These are phyloP conservation scores for Coprinellus aureogranulatus DNA, from an alignment of 768 basidiomycete genomes.

Conservation along the genomic window DNA sequence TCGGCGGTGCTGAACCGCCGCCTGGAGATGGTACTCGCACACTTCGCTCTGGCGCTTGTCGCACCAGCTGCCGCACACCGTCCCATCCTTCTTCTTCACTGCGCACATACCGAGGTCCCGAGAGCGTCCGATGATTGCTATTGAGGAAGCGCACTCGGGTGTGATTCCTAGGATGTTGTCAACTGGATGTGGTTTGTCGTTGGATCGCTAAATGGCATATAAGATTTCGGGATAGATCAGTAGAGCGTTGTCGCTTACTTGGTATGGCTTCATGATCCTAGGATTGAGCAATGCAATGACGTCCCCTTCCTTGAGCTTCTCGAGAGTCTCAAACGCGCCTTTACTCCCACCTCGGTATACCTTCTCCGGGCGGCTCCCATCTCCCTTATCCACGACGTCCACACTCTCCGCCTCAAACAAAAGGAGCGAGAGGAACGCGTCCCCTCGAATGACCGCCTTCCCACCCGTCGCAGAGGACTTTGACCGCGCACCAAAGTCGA, in stretches of 20 bases:
- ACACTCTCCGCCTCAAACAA: slow-evolving; percentile 85
- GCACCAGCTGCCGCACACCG: slow-evolving; percentile 82
- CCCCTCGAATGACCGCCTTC: slow-evolving; percentile 66
- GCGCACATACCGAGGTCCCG: slow-evolving; percentile 84
- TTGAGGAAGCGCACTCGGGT: slow-evolving; percentile 75
- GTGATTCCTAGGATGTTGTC: slow-evolving; percentile 85
- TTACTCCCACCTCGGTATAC: slow-evolving; percentile 85
- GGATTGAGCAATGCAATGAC: slow-evolving; percentile 91
- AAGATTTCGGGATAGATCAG: background rate
- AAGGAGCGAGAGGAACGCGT: slow-evolving; percentile 78
- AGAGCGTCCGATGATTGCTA: slow-evolving; percentile 83
- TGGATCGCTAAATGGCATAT: slow-evolving; percentile 34
- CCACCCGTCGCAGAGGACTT: slow-evolving; percentile 53
- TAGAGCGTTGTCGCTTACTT: slow-evolving; percentile 44
- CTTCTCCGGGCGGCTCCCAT: slow-evolving; percentile 53
- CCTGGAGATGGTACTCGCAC: slow-evolving; percentile 90
- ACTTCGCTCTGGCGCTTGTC: slow-evolving; percentile 84
- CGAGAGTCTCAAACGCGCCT: slow-evolving; percentile 88
- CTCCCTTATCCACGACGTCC: slow-evolving; percentile 52
- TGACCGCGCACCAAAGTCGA: slow-evolving; percentile 75
- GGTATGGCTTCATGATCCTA: slow-evolving; percentile 78
- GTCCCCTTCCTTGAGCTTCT: slow-evolving; percentile 83
- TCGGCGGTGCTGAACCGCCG: slow-evolving; percentile 70
- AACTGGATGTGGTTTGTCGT: slow-evolving; percentile 67
- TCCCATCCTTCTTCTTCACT: slow-evolving; percentile 76